A percentile compares a stretch with the other conserved stretches of the same genome.
Conservation (phyloP, 2,329 filamentous ascomycete genomes). For the Didymosphaeria variabile region DNA sequence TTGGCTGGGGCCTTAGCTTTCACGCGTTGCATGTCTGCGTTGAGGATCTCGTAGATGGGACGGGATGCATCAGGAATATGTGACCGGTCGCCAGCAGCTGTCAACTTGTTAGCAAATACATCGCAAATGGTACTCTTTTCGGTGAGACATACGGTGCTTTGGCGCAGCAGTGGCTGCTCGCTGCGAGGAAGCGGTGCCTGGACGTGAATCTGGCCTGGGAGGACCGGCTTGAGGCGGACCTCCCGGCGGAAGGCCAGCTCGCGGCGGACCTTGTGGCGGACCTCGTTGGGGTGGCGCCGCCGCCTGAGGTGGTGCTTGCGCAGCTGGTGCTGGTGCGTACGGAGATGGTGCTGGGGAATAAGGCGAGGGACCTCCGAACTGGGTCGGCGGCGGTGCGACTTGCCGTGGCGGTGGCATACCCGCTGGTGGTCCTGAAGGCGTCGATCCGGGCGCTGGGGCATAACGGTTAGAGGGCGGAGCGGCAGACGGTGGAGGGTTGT, state of each 20-base stretch:
- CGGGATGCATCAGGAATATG: slow-evolving; percentile 83
- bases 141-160: slow-evolving; percentile 72
- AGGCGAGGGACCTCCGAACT: slow-evolving; percentile 39
- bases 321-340: slow-evolving; percentile 11
- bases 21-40: slow-evolving; percentile 86
- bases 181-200: slow-evolving; percentile 61
- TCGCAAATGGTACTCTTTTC: background rate
- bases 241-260: slow-evolving; percentile 53
- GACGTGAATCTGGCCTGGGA: slow-evolving; percentile 51
- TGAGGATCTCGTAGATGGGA: slow-evolving; percentile 82
- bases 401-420: slow-evolving; percentile 53
- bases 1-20: slow-evolving; percentile 84
- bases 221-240: slow-evolving; percentile 54
- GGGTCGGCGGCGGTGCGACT: slow-evolving; percentile 55
- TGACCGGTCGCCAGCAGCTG: slow-evolving; percentile 79
- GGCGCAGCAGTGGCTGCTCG: slow-evolving; percentile 61
- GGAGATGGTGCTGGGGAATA: slow-evolving; percentile 45
- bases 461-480: slow-evolving; percentile 67
- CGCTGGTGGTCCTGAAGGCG: slow-evolving; percentile 56
- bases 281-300: slow-evolving; percentile 49
- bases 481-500: slow-evolving; percentile 81
- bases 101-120: slow-evolving; percentile 29
- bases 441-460: slow-evolving; percentile 69
- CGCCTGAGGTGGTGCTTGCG: slow-evolving; percentile 50
- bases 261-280: slow-evolving; percentile 52